A percentile compares a stretch with the other conserved stretches of the same genome.
Conservation (phyloP, 768 basidiomycete genomes). For the Amanita pseudoporphyria region DNA sequence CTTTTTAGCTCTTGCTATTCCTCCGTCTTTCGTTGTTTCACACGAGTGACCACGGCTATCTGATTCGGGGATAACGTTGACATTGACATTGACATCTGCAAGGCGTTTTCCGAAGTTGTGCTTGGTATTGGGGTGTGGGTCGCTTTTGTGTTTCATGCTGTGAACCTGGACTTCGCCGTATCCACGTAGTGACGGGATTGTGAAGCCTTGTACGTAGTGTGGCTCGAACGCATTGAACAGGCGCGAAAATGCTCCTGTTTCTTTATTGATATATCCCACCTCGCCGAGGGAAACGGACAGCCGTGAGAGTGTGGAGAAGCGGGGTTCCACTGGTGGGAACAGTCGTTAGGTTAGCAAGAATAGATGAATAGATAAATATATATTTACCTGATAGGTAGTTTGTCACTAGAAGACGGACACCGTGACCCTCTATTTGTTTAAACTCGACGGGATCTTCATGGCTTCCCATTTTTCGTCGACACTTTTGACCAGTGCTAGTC, state of each 20-base stretch:
- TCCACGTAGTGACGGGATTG: slow-evolving; percentile 3
- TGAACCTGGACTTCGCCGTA: slow-evolving; percentile 3
- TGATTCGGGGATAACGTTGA: background rate
- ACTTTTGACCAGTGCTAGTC: background rate
- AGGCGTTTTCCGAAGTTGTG: no score
- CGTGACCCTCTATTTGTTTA: background rate
- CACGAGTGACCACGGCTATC: background rate
- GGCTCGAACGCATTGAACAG: slow-evolving; percentile 6
- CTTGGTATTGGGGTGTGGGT: no score
- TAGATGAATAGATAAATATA: background rate
- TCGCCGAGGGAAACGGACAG: slow-evolving; percentile 1
- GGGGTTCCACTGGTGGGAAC: background rate
- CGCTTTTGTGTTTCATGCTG: background rate
- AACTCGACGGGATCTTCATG: background rate
- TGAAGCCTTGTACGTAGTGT: background rate
- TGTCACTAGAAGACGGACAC: background rate
- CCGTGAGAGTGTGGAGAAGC: background rate
- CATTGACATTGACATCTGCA: background rate
- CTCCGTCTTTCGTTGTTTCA: background rate
- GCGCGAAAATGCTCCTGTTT: background rate
- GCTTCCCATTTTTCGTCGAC: background rate
- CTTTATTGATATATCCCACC: slow-evolving; percentile 3
- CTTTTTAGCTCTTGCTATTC: background rate
- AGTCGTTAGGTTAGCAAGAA: background rate
- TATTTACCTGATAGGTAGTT: background rate